Evolutionary conservation across 148 eudicot species (phyloP).

Genomic region (Rhododendron henanense): DNA sequence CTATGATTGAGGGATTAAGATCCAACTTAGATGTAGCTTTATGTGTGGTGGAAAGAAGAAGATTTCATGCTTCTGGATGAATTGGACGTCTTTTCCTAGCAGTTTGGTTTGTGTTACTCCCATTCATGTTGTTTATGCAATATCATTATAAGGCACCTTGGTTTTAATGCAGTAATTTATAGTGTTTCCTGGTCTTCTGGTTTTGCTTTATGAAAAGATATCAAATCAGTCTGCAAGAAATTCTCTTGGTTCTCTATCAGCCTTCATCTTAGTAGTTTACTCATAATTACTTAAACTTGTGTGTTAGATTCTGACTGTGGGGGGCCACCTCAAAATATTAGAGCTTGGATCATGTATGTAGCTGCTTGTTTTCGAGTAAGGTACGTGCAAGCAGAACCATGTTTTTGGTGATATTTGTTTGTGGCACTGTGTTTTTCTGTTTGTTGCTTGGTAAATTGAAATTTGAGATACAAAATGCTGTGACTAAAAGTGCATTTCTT

Average conservation of each 20-base stretch:
- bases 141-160: neutral
- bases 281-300: constrained; percentile 17
- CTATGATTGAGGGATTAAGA: neutral
- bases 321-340: constrained; percentile 71
- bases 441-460: constrained; percentile 9
- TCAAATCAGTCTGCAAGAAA: neutral
- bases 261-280: constrained; percentile 9
- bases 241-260: neutral
- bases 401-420: neutral
- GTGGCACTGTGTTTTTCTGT: neutral
- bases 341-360: constrained; percentile 68
- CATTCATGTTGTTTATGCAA: neutral
- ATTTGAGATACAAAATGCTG: neutral
- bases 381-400: constrained; percentile 28
- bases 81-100: neutral
- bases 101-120: neutral
- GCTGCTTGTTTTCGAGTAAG: constrained; percentile 58
- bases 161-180: neutral
- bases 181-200: neutral
- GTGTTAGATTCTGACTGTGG: constrained; percentile 35
- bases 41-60: neutral
- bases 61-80: neutral
- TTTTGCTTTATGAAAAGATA: constrained; percentile 1
- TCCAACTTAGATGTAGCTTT: neutral
- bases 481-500: neutral